Base-by-base conservation (phyloP, 495 filamentous ascomycete genomes). In the Aspergillus haitiensis region DNA sequence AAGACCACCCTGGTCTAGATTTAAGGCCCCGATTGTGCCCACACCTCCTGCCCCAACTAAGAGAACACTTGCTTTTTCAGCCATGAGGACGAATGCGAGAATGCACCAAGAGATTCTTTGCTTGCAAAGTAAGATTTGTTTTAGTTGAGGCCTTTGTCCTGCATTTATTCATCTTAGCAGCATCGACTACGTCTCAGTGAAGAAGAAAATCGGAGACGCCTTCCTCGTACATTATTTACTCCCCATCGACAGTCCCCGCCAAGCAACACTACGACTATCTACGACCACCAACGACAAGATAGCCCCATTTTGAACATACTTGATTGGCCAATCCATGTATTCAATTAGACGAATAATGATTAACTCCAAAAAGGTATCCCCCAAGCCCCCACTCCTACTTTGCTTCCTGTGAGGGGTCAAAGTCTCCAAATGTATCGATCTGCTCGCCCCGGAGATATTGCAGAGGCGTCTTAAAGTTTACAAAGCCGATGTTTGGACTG, bases 21-120 rank as follows among this genome's bases (percentile, higher is more conserved):
- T 71, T 52, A 77, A 78, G 27, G 76, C 72, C 34, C 81, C 81
- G 18, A 82, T 72, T 0, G 78, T 64, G 32, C 84, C 84, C 1
- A 86, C 72, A 47, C 76, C 76, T 0, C 84, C 84, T 10, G 74
- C 64, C 10, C 83, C 83, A 53, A 85, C 77, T 2, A 86, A 34
- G 2, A 70, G 60, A 16, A 69, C 56, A 8, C 6, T 46, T 16
- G 42, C 42, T 46, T 46, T 46, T 46, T 46, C 42, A 8, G 42
- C 7, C 42, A 46, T 46, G 7, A 16, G 21, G 21, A 27, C 21
- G 21, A 27, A 27, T 27, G 21, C 3, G 21, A 27, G 21, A 27
- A 27, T 27, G 3, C 21, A 27, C 21, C 21, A 27, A 27, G 21
- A 27, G 21, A 27, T 27, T 27, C 21, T 27, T 27, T 27, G 21